phyloP scores from a whole-genome alignment of 129 eudicot species.

The Mikania micrantha region DNA sequence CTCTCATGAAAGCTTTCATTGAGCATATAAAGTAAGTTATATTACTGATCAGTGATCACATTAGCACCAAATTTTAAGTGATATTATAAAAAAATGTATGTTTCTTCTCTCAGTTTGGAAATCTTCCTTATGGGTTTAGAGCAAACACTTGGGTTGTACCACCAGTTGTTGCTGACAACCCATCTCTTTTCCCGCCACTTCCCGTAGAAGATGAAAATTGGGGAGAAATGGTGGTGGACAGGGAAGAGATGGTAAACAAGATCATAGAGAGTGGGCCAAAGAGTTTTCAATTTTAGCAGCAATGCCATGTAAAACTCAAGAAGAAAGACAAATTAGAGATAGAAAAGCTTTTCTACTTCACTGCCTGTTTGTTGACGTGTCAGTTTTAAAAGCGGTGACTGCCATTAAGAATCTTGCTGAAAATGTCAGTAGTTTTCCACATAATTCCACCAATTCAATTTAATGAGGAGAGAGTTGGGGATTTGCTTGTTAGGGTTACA shows the following conservation, averaged over 20 bases:
- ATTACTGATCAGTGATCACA: background rate
- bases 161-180: conserved; percentile 72
- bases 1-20: conserved; percentile 90
- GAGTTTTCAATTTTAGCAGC: conserved; percentile 81
- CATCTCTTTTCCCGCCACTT: conserved; percentile 77
- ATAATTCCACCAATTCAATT: conserved; percentile 13
- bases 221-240: conserved; percentile 98
- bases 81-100: background rate
- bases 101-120: conserved; percentile 71
- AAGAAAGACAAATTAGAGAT: conserved; percentile 88
- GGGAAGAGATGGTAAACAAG: conserved; percentile 74
- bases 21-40: conserved; percentile 81
- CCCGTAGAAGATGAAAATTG: conserved; percentile 91
- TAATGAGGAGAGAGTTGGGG: conserved; percentile 72
- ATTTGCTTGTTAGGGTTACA: conserved; percentile 50
- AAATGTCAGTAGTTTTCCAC: conserved; percentile 17
- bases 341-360: conserved; percentile 94
- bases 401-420: conserved; percentile 48
- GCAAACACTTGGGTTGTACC: conserved; percentile 96
- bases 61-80: conserved; percentile 8
- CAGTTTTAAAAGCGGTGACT: conserved; percentile 79
- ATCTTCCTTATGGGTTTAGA: conserved; percentile 94
- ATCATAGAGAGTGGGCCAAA: conserved; percentile 73
- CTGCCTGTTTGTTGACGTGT: conserved; percentile 84
- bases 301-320: conserved; percentile 96